Base-by-base conservation (phyloP, 2,329 filamentous ascomycete species). In the Fusarium nygamai region DNA sequence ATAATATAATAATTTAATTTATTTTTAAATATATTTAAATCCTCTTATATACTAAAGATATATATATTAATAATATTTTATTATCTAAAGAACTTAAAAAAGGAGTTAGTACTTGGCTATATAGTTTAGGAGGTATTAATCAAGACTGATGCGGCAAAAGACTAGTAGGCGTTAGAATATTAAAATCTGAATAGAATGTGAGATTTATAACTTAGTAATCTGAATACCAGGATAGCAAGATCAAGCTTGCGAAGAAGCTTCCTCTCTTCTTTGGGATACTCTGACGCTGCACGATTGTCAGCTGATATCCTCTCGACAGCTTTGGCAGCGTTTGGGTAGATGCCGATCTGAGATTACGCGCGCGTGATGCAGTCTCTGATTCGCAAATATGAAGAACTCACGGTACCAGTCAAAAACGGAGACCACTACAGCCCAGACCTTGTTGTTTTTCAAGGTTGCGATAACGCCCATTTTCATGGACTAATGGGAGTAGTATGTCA, bases 351-450 rank as follows among this genome's bases (percentile, higher is more conserved):
- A 31, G 31, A 31, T 31, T 31, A 31, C 31, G 31, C 31, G 31
- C 11, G 31, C 31, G 31, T 31, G 31, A 11, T 31, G 31, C 31
- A 31, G 31, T 10, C 31, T 31, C 31, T 31, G 31, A 31, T 31
- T 31, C 31, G 31, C 9, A 7, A 7, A 20, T 19, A 6, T 2
- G 12, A 38, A 61, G 2, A 22, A 38, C 61, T 1, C 6, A 67
- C 48, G 61, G 1, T 67, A 67, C 64, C 64, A 67, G 10, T 67
- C 61, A 41, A 67, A 65, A 2, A 67, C 48, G 0, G 64, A 67
- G 2, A 67, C 17, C 2, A 67, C 48, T 13, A 66, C 64, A 6
- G 61, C 61, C 0, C 64, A 48, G 1, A 59, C 48, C 3, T 59
- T 67, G 10, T 48, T 67, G 0, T 1, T 24, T 6, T 59, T 66